Conservation (phyloP, 495 filamentous ascomycete species). For the Cercophora samala region DNA sequence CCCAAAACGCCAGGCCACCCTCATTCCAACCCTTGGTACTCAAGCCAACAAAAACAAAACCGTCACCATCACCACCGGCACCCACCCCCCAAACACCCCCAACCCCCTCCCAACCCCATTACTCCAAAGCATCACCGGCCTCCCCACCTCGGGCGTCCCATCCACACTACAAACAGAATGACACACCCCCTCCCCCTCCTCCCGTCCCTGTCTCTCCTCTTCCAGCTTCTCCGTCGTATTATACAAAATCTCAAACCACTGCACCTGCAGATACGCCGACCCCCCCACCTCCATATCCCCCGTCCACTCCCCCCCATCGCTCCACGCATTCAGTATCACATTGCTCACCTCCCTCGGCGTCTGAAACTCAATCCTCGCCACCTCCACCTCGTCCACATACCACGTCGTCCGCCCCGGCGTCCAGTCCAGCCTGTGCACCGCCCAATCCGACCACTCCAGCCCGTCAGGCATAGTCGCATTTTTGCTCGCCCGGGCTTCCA, state of each 20-base stretch:
- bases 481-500: slow-evolving; percentile 42
- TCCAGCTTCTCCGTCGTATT: slow-evolving; percentile 51
- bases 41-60: slow-evolving; percentile 13
- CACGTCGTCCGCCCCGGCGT: slow-evolving; percentile 56
- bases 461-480: slow-evolving; percentile 46
- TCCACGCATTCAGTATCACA: slow-evolving; percentile 72
- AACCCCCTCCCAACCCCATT: slow-evolving; percentile 30
- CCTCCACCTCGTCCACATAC: slow-evolving; percentile 60
- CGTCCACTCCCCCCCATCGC: slow-evolving; percentile 68
- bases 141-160: slow-evolving; percentile 40
- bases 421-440: slow-evolving; percentile 74
- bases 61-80: slow-evolving; percentile 7
- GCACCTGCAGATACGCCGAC: slow-evolving; percentile 63
- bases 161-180: slow-evolving; percentile 50
- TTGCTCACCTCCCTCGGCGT: slow-evolving; percentile 58
- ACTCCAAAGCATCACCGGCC: slow-evolving; percentile 44
- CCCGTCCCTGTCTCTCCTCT: slow-evolving; percentile 4
- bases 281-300: slow-evolving; percentile 63
- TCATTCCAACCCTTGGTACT: neutral
- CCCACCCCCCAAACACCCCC: slow-evolving; percentile 8
- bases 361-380: slow-evolving; percentile 59
- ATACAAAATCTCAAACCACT: slow-evolving; percentile 72
- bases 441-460: slow-evolving; percentile 62
- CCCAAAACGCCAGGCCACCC: neutral
- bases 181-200: slow-evolving; percentile 27